phyloP scores from a whole-genome alignment of 768 basidiomycete genomes.

The Calocybe gangraenosa region DNA sequence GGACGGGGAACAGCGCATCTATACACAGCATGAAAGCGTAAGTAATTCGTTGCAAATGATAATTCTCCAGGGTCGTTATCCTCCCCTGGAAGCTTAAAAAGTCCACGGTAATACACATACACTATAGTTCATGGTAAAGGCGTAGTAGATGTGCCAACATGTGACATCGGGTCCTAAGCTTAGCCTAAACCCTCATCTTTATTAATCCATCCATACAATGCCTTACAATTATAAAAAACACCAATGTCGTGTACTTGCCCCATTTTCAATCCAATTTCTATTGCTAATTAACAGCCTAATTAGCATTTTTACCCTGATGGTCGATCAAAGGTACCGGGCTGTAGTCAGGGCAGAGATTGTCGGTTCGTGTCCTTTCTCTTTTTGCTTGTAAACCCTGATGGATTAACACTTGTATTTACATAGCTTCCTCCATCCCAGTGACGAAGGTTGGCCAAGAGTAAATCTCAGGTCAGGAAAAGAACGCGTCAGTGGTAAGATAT shows the following conservation, averaged over 20 bases:
- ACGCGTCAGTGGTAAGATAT: slow-evolving; percentile 9
- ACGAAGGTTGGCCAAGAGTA: slow-evolving; percentile 36
- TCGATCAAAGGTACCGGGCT: slow-evolving; percentile 35
- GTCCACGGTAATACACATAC: no score
- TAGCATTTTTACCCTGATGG: slow-evolving; percentile 49
- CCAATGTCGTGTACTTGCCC: slow-evolving; percentile 48
- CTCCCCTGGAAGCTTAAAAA: no score
- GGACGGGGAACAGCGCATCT: background rate
- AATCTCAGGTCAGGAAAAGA: slow-evolving; percentile 17
- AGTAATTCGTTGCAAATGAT: no score
- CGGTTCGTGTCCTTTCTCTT: slow-evolving; percentile 34
- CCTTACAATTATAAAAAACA: slow-evolving; percentile 47
- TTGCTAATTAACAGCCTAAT: no score
- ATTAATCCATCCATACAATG: no score
- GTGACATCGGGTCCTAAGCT: no score
- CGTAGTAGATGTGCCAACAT: no score
- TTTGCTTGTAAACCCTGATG: background rate
- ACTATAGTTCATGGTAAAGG: no score
- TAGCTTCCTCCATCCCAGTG: slow-evolving; percentile 49
- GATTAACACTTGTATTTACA: background rate
- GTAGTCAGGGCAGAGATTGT: slow-evolving; percentile 44
- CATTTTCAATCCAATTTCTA: no score
- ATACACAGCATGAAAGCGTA: no score
- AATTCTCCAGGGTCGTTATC: no score
- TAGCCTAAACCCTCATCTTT: no score